Conservation (phyloP, 2,329 filamentous ascomycete genomes). For the Ophiosphaerella korrae region DNA sequence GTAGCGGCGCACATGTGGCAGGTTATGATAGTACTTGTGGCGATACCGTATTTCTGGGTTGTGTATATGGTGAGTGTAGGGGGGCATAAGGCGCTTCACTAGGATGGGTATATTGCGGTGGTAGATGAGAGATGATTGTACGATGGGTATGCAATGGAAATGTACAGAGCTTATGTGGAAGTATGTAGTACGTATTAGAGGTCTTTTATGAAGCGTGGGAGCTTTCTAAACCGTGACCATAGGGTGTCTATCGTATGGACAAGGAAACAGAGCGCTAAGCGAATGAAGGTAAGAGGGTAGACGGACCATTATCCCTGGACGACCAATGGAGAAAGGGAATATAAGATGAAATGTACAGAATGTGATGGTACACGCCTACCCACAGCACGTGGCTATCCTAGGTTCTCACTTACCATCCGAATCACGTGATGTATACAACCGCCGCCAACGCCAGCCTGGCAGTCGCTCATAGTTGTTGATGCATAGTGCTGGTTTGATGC, state of each 20-base stretch:
- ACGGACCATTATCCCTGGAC: not conserved
- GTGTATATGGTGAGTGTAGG: no score
- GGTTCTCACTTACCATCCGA: not conserved
- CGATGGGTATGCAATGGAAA: no score
- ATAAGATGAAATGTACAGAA: not conserved
- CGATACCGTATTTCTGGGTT: no score
- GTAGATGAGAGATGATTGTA: no score
- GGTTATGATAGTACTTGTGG: no score
- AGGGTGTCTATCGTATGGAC: not conserved
- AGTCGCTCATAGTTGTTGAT: not conserved
- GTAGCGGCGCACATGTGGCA: no score
- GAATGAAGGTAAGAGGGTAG: not conserved
- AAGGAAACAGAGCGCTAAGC: constrained; percentile 1
- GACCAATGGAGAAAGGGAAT: not conserved
- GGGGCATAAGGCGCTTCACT: no score
- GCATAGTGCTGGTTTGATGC: not conserved
- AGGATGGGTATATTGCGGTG: no score
- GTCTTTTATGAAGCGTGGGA: no score
- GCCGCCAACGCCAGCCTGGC: constrained; percentile 1
- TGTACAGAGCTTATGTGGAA: not conserved
- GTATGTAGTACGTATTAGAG: no score
- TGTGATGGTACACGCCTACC: not conserved
- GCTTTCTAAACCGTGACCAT: not conserved
- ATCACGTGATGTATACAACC: not conserved
- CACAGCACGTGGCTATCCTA: not conserved